Base-by-base conservation (phyloP, 2,329 filamentous ascomycete genomes). In the Talaromyces piceae region DNA sequence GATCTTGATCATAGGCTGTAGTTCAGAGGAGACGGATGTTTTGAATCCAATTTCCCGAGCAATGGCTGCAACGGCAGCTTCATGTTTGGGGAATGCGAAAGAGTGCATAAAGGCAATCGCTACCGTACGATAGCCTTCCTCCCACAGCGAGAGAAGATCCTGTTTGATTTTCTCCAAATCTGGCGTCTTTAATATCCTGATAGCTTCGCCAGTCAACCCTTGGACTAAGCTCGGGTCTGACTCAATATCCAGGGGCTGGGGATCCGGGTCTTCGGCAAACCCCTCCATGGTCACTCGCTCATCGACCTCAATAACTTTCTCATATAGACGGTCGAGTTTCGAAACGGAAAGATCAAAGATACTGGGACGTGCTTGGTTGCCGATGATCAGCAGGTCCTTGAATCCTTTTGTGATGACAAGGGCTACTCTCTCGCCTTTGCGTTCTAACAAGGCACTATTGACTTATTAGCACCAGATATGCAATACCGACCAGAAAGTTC, bases 321-420 rank as follows among this genome's bases (percentile, higher is more conserved):
- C 55, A 22, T 61, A 60, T 23, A 63, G 28, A 4, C 57, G 45
- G 26, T 91, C 88, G 0, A 88, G 88, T 65, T 90, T 90, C 58
- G 78, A 76, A 57, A 94, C 91, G 20, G 85, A 86, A 44, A 95
- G 74, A 61, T 93, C 88, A 61, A 95, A 95, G 55, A 95, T 91
- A 63, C 84, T 84, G 22, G 89, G 90, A 41, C 89, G 77, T 22
- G 84, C 86, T 72, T 95, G 89, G 67, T 93, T 93, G n/a, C 89
- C 89, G 63, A 95, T 95, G 28, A 81, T 79, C 23, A 94, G 72
- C 56, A 88, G 89, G 66, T 95, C 88, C 56, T 81, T 83, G 74
- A 95, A 94, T 0, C 89, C 89, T 59, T 83, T 84, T 1, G 88
- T 94, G 12, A 91, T 87, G 0, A 94, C 79, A 70, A 95, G 78